A percentile compares a stretch with the other conserved stretches of the same genome.
Evolutionary conservation across 495 filamentous ascomycete genomes (phyloP).

Genomic region (Penicillium parvum): DNA sequence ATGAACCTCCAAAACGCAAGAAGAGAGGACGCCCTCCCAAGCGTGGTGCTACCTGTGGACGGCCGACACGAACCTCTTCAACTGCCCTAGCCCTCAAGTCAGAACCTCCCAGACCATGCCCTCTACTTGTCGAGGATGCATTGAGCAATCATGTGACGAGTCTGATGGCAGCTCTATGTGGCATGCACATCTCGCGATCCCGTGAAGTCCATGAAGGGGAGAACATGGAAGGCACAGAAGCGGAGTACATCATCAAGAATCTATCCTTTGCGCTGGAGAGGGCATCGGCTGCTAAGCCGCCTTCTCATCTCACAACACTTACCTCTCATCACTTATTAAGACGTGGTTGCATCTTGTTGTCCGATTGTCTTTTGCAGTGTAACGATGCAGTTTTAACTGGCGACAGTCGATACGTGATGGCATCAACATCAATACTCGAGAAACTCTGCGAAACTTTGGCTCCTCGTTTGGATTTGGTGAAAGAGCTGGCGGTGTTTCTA

Average conservation of each 20-base stretch:
- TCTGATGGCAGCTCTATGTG: slow-evolving; percentile 38
- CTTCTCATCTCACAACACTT: slow-evolving; percentile 3
- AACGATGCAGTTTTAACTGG: slow-evolving; percentile 19
- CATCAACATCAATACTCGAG: slow-evolving; percentile 13
- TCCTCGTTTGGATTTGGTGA: slow-evolving; percentile 30
- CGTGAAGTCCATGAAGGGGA: slow-evolving; percentile 15
- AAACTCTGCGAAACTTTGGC: slow-evolving; percentile 18
- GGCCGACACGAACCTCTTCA: slow-evolving; percentile 18
- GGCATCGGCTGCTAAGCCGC: slow-evolving; percentile 15
- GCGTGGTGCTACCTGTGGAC: neutral
- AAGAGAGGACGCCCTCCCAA: neutral
- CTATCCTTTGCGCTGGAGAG: slow-evolving; percentile 27
- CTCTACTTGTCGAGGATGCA: slow-evolving; percentile 41
- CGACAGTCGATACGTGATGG: neutral
- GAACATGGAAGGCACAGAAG: slow-evolving; percentile 16
- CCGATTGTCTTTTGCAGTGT: slow-evolving; percentile 31
- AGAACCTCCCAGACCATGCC: slow-evolving; percentile 22
- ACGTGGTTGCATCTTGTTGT: slow-evolving; percentile 36
- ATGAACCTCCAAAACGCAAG: neutral
- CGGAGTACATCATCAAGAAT: slow-evolving; percentile 24
- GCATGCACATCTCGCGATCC: slow-evolving; percentile 40
- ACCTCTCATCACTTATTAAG: slow-evolving; percentile 29
- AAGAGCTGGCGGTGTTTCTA: slow-evolving; percentile 34
- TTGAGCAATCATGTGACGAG: slow-evolving; percentile 42
- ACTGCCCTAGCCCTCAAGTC: neutral